Conservation (phyloP, 805 yeast species). For the Saccharomycopsis oosterbeekiorum region DNA sequence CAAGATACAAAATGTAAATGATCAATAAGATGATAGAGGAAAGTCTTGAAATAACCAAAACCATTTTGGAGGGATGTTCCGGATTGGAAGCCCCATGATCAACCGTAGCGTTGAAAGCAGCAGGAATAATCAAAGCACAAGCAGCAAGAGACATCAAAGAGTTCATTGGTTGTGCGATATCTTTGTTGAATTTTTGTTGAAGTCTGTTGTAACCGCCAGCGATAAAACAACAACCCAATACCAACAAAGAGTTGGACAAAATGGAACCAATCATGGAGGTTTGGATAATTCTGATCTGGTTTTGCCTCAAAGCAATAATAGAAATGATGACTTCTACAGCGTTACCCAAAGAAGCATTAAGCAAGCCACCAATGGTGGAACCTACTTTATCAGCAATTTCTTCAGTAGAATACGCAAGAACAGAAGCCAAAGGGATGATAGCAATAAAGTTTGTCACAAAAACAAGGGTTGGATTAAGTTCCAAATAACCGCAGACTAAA, state of each 20-base stretch:
- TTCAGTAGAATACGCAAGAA: slow-evolving; percentile 88
- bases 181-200: slow-evolving; percentile 85
- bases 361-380: slow-evolving; percentile 83
- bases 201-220: slow-evolving; percentile 84
- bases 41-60: slow-evolving; percentile 74
- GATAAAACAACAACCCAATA: slow-evolving; percentile 89
- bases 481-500: slow-evolving; percentile 53
- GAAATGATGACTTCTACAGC: slow-evolving; percentile 96
- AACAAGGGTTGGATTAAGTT: slow-evolving; percentile 42
- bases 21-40: slow-evolving; percentile 70
- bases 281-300: slow-evolving; percentile 89
- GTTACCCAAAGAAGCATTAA: slow-evolving; percentile 96
- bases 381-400: slow-evolving; percentile 83
- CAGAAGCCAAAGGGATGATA: slow-evolving; percentile 84
- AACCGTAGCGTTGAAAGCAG: slow-evolving; percentile 84
- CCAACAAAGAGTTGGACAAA: slow-evolving; percentile 77
- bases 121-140: slow-evolving; percentile 84
- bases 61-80: slow-evolving; percentile 35
- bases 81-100: slow-evolving; percentile 33
- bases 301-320: slow-evolving; percentile 73
- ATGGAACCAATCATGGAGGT: slow-evolving; percentile 96
- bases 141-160: slow-evolving; percentile 87
- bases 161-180: slow-evolving; percentile 97
- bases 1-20: slow-evolving; percentile 67
- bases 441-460: slow-evolving; percentile 79